Evolutionary conservation across 2,329 filamentous ascomycete genomes (phyloP).

Genomic region (Metarhizium album): DNA sequence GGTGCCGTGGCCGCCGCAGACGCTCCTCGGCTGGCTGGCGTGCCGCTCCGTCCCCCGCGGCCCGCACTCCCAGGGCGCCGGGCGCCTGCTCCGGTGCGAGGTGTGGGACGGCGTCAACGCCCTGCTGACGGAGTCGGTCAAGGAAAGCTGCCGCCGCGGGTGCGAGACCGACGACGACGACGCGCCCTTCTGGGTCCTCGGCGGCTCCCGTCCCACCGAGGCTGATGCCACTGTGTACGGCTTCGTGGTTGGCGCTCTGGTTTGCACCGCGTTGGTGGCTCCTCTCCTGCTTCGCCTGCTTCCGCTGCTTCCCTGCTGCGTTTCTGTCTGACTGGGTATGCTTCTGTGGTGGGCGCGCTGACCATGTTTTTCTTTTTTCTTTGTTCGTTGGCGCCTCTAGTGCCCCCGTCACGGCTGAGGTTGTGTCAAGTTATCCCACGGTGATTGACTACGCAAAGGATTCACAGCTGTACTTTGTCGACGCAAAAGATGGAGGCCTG

Average conservation of each 20-base stretch:
- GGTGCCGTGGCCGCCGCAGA: conserved; percentile 40
- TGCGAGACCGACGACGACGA: conserved; percentile 4
- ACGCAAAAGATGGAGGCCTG: conserved; percentile 31
- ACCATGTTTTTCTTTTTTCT: too few species aligned
- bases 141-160: neutral
- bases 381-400: conserved; percentile 21
- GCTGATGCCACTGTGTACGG: conserved; percentile 47
- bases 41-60: conserved; percentile 31
- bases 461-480: conserved; percentile 47
- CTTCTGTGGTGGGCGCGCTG: too few species aligned
- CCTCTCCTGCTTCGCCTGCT: neutral
- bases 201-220: conserved; percentile 41
- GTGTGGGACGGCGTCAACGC: conserved; percentile 42
- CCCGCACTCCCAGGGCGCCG: conserved; percentile 47
- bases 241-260: conserved; percentile 41
- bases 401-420: conserved; percentile 32
- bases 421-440: conserved; percentile 35
- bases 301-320: neutral
- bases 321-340: too few species aligned
- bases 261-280: conserved; percentile 40
- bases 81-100: conserved; percentile 34
- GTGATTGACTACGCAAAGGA: conserved; percentile 46
- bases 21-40: conserved; percentile 38
- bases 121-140: conserved; percentile 29
- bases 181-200: conserved; percentile 46